Base-by-base conservation (phyloP, 208 protist species). In the Crithidia bombi region DNA sequence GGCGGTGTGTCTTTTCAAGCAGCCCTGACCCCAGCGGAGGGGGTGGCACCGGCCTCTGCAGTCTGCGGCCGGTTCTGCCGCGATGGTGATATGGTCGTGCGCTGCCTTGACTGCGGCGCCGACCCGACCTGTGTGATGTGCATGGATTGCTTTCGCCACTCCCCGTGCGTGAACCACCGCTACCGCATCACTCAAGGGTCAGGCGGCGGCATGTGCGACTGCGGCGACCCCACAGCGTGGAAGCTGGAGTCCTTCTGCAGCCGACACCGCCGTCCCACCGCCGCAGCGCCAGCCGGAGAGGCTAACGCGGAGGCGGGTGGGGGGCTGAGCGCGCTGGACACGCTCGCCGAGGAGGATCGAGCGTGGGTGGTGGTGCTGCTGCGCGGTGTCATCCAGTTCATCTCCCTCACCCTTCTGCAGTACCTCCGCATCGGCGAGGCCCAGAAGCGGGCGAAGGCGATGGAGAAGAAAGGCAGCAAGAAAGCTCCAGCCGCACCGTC, bases 151-250 rank as follows among this genome's bases (percentile, higher is more conserved):
- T 98, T 98, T 62, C 63, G 86, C 41, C 58, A 87, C 59, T 94
- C 88, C 36, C 82, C 89, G 36, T 96, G 94, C 56, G 65, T 75
- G 23, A 78, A 81, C n/a, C 92, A 96, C 58, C 77, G 81, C 46
- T 88, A 96, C 76, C 56, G 77, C 26, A 82, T 98, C 46, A 75
- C 69, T 15, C 66, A 68, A n/a, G 71, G 84, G 69, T 78, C 82
- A 33, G 93, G 81, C 32, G 80, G 83, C 39, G 93, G 92, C 64
- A 94, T 96, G 73, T 98, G 96, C 72, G 96, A 98, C 85, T 98
- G 96, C 82, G 96, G 96, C 41, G 96, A 98, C 74, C 81, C 87
- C n/a, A 84, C 72, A 49, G 89, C 91, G 23, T 92, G 90, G 90
- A 83, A 87, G 54, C 21, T 65, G 28, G 69, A 79, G 41, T 82